A percentile compares a stretch with the other conserved stretches of the same genome.
Evolutionary conservation across 176 grass and related monocot species (phyloP).

Genomic region (Eremochloa ophiuroides): DNA sequence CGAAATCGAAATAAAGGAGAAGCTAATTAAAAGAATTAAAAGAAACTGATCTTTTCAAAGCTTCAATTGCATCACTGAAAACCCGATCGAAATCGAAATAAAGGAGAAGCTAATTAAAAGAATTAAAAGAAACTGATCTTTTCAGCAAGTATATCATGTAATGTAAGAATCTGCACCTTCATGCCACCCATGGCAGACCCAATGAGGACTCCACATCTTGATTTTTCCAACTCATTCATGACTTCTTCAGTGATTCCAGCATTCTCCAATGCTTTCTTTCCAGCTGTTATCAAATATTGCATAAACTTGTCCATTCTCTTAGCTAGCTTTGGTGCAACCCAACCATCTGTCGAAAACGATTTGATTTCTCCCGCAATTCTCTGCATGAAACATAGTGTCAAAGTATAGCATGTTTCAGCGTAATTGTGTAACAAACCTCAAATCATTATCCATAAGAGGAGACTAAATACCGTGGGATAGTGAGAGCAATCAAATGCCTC

Average conservation of each 20-base stretch:
- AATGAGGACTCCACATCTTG: conserved; percentile 87
- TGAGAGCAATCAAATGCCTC: conserved; percentile 88
- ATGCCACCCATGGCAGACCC: conserved; percentile 99
- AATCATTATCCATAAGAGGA: neutral
- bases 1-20: conserved; percentile 22
- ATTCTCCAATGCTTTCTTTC: conserved; percentile 93
- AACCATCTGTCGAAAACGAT: conserved; percentile 87
- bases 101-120: conserved; percentile 2
- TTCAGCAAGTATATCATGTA: conserved; percentile 1
- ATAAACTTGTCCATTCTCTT: conserved; percentile 98
- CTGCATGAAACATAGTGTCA: conserved; percentile 37
- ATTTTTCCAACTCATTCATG: conserved; percentile 80
- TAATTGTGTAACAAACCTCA: conserved; percentile 21
- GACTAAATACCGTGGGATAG: conserved; percentile 73
- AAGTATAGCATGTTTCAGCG: neutral
- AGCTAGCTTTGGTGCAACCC: conserved; percentile 84
- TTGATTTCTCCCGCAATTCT: conserved; percentile 98
- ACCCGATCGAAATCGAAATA: conserved; percentile 52
- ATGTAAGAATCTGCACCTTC: conserved; percentile 49
- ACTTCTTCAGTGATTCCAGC: conserved; percentile 84
- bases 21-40: neutral
- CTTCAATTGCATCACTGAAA: conserved; percentile 94
- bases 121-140: neutral
- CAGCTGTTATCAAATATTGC: conserved; percentile 88
- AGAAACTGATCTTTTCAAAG: conserved; percentile 40